Evolutionary conservation across 2,329 filamentous ascomycete genomes (phyloP).

Genomic region (Phyllosticta paracitricarpa): DNA sequence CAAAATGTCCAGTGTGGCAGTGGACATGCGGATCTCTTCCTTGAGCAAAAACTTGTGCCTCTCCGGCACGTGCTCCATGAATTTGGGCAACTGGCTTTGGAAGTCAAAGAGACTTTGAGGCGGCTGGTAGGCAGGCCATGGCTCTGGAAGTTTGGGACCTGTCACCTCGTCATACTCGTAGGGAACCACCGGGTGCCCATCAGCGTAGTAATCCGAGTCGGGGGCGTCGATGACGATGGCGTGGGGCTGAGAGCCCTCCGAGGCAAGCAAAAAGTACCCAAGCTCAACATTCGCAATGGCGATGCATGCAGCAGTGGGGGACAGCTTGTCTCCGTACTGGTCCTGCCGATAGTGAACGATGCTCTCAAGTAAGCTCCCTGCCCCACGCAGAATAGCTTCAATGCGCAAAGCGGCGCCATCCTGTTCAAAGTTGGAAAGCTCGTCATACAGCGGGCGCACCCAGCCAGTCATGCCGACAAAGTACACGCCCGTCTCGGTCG

Average conservation of each 20-base stretch:
- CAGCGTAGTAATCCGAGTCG: conserved; percentile 22
- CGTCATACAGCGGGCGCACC: conserved; percentile 46
- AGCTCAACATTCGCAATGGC: conserved; percentile 47
- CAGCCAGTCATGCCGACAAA: conserved; percentile 48
- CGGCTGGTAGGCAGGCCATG: conserved; percentile 57
- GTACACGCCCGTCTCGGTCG: conserved; percentile 43
- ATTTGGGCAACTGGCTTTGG: conserved; percentile 44
- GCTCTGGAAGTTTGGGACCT: conserved; percentile 28
- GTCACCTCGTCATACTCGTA: conserved; percentile 37
- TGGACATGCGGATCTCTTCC: conserved; percentile 60
- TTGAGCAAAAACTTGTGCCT: conserved; percentile 52
- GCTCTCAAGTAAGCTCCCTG: conserved; percentile 39
- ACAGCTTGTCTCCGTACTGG: conserved; percentile 20
- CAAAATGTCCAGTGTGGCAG: conserved; percentile 60
- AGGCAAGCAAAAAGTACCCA: conserved; percentile 48
- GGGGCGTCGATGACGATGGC: conserved; percentile 44
- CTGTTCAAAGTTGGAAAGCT: conserved; percentile 40
- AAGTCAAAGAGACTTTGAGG: conserved; percentile 48
- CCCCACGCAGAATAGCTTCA: conserved; percentile 43
- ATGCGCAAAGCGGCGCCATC: conserved; percentile 47
- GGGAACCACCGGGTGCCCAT: conserved; percentile 31
- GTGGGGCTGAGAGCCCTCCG: conserved; percentile 37
- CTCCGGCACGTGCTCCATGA: conserved; percentile 50
- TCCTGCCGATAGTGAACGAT: conserved; percentile 27
- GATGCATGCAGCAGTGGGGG: conserved; percentile 33